phyloP scores from a whole-genome alignment of 257 asterid species.

The Nicotiana attenuata region DNA sequence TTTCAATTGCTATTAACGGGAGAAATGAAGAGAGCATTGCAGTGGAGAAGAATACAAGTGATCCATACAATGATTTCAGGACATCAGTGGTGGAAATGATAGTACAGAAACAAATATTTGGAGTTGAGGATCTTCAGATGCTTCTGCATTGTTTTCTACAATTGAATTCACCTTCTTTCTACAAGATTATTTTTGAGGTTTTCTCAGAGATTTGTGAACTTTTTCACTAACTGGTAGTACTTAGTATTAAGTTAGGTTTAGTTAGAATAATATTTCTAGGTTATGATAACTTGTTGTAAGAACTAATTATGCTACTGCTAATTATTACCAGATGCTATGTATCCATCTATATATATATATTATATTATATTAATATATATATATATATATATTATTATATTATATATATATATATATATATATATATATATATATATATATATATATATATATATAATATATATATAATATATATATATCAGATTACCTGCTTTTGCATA shows the following conservation, averaged over 20 bases:
- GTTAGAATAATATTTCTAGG: slow-evolving; percentile 3
- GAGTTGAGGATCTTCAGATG: slow-evolving; percentile 48
- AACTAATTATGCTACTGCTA: neutral
- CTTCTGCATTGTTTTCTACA: slow-evolving; percentile 50
- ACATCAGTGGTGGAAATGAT: slow-evolving; percentile 87
- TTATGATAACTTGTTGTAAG: neutral
- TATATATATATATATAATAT: no score
- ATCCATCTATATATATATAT: no score
- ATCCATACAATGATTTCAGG: slow-evolving; percentile 63
- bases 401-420: no score
- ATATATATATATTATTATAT: no score
- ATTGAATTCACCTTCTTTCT: slow-evolving; percentile 48
- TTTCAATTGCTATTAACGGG: neutral
- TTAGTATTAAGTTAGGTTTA: neutral
- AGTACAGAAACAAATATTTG: slow-evolving; percentile 55
- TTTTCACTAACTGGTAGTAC: slow-evolving; percentile 28
- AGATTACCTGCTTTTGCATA: no score
- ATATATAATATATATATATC: no score
- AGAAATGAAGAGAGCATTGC: slow-evolving; percentile 42
- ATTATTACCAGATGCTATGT: neutral
- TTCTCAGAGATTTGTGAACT: slow-evolving; percentile 63
- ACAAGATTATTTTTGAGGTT: slow-evolving; percentile 48
- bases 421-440: no score
- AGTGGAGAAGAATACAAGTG: slow-evolving; percentile 60
- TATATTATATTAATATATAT: no score